A percentile compares a stretch with the other conserved stretches of the same genome.
These are phyloP conservation scores for Spinacia oleracea DNA, from an alignment of 179 eudicot genomes.

Conservation along the genomic window DNA sequence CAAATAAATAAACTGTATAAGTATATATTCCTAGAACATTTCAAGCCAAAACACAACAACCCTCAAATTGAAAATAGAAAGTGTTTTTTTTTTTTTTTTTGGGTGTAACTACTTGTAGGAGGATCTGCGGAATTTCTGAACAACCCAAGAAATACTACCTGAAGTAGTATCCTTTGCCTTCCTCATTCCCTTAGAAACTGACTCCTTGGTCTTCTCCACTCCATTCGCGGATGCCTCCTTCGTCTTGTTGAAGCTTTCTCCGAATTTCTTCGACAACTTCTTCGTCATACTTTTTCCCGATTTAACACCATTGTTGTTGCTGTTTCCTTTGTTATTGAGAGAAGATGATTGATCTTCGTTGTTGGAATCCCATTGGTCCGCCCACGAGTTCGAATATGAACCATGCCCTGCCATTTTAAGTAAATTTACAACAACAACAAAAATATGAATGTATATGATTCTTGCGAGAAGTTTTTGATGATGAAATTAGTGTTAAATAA, in stretches of 20 bases:
- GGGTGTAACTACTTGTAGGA: slow-evolving; percentile 25
- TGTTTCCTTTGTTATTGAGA: slow-evolving; percentile 20
- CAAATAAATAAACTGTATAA: neutral
- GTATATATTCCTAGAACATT: neutral
- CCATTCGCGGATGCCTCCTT: slow-evolving; percentile 39
- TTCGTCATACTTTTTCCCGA: slow-evolving; percentile 28
- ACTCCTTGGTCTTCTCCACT: slow-evolving; percentile 35
- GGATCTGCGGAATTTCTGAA: slow-evolving; percentile 33
- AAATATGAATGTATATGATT: neutral
- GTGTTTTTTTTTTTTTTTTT: too few relatives aligned
- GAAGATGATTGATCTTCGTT: slow-evolving; percentile 31
- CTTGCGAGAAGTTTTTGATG: neutral
- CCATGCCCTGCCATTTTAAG: slow-evolving; percentile 24
- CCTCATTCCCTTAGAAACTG: slow-evolving; percentile 38
- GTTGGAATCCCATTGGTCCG: slow-evolving; percentile 33
- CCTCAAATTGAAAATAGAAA: neutral
- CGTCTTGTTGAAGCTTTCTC: slow-evolving; percentile 35
- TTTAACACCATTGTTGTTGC: slow-evolving; percentile 13
- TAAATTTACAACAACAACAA: too few relatives aligned
- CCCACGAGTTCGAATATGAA: slow-evolving; percentile 33
- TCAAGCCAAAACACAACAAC: neutral
- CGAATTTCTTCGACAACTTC: slow-evolving; percentile 38
- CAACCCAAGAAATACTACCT: slow-evolving; percentile 41
- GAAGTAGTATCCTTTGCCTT: slow-evolving; percentile 43
- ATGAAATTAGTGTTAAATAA: neutral